Evolutionary conservation across 1,139 yeast genomes (phyloP).

Genomic region (Sugiyamaella xylanicola): DNA sequence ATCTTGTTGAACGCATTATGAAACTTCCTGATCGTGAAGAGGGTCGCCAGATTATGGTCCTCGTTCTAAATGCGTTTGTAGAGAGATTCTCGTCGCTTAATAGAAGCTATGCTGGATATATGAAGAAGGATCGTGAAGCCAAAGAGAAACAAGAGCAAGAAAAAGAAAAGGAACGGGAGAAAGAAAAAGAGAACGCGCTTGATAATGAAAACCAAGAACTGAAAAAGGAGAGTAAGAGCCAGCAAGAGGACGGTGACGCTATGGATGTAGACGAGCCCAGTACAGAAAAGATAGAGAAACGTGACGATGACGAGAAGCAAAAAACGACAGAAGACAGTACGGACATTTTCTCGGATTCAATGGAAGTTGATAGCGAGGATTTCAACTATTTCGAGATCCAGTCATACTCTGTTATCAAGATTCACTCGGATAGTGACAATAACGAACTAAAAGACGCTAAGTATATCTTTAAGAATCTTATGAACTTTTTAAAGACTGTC

Average conservation of each 20-base stretch:
- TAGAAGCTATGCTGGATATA: slow-evolving; percentile 66
- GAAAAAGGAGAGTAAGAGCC: slow-evolving; percentile 4
- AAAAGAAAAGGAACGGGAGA: slow-evolving; percentile 19
- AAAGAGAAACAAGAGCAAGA: slow-evolving; percentile 23
- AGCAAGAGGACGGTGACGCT: slow-evolving; percentile 15
- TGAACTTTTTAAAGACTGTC: slow-evolving; percentile 88
- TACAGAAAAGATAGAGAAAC: slow-evolving; percentile 28
- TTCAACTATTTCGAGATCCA: slow-evolving; percentile 18
- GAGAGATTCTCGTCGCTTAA: slow-evolving; percentile 78
- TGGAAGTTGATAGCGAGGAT: slow-evolving; percentile 31
- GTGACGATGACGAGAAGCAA: slow-evolving; percentile 30
- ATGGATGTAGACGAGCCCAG: slow-evolving; percentile 22
- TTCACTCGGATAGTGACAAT: slow-evolving; percentile 47
- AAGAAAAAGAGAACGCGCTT: slow-evolving; percentile 19
- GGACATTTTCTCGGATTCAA: slow-evolving; percentile 20
- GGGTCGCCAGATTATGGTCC: slow-evolving; percentile 68
- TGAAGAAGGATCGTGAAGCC: slow-evolving; percentile 54
- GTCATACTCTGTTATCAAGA: slow-evolving; percentile 47
- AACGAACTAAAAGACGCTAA: slow-evolving; percentile 87
- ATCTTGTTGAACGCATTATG: slow-evolving; percentile 85
- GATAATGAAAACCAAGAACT: slow-evolving; percentile 17
- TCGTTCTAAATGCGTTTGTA: slow-evolving; percentile 83
- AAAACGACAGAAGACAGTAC: no score
- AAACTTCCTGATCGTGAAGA: slow-evolving; percentile 80
- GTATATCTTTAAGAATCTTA: slow-evolving; percentile 79